A percentile compares a stretch with the other conserved stretches of the same genome.
Evolutionary conservation across 768 basidiomycete genomes (phyloP).

Genomic region (Hemileccinum impolitum): DNA sequence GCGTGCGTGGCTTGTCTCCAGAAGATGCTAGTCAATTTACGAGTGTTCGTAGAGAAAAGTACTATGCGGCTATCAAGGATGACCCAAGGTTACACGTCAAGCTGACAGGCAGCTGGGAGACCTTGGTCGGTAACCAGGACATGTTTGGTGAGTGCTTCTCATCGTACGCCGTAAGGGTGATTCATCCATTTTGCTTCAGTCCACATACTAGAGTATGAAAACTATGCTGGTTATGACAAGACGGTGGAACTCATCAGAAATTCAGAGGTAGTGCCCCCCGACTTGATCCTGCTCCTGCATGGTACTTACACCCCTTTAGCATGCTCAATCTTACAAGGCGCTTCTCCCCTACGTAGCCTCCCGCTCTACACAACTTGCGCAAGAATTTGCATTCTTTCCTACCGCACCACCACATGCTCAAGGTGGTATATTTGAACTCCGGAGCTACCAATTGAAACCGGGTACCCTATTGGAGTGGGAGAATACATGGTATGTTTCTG

Average conservation of each 20-base stretch:
- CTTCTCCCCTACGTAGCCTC: slow-evolving; percentile 76
- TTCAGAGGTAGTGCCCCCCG: slow-evolving; percentile 54
- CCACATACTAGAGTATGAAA: slow-evolving; percentile 91
- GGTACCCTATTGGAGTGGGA: slow-evolving; percentile 96
- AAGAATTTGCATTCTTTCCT: slow-evolving; percentile 95
- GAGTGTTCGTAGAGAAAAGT: slow-evolving; percentile 57
- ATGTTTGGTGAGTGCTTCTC: slow-evolving; percentile 59
- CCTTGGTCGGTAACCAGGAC: slow-evolving; percentile 85
- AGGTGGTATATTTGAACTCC: slow-evolving; percentile 92
- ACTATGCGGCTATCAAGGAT: slow-evolving; percentile 77
- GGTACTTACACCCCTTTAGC: slow-evolving; percentile 36
- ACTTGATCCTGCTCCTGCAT: neutral
- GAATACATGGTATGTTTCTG: slow-evolving; percentile 65
- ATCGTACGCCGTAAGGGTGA: neutral
- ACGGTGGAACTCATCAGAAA: slow-evolving; percentile 58
- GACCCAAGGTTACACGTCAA: slow-evolving; percentile 77
- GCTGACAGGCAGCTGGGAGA: slow-evolving; percentile 93
- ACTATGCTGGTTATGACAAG: slow-evolving; percentile 85
- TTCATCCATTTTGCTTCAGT: slow-evolving; percentile 28
- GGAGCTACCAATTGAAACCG: slow-evolving; percentile 84
- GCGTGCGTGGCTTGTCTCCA: slow-evolving; percentile 53
- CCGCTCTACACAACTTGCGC: slow-evolving; percentile 74
- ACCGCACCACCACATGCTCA: slow-evolving; percentile 81
- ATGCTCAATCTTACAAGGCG: slow-evolving; percentile 61
- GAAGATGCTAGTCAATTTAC: slow-evolving; percentile 4